Conservation (phyloP, 2,329 filamentous ascomycete species). For the Boeremia exigua region DNA sequence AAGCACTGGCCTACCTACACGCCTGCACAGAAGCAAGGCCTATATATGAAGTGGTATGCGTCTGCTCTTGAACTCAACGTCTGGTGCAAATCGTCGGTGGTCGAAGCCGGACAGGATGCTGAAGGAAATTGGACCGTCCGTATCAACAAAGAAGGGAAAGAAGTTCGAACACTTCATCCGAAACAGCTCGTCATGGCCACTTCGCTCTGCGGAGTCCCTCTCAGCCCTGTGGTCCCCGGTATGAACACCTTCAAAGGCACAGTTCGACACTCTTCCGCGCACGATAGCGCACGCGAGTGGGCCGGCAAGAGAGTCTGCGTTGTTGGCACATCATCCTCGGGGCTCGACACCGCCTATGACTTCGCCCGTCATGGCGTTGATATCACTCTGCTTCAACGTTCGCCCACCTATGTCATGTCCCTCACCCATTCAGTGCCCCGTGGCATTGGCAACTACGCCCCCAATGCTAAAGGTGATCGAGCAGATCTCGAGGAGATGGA, state of each 20-base stretch:
- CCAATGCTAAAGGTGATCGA: conserved; percentile 5
- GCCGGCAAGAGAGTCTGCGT: conserved; percentile 64
- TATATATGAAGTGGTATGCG: conserved; percentile 41
- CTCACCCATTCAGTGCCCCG: conserved; percentile 24
- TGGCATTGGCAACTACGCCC: conserved; percentile 9
- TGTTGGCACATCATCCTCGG: conserved; percentile 71
- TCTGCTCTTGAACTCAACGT: conserved; percentile 19
- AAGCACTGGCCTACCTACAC: conserved; percentile 43
- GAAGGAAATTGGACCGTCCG: conserved; percentile 5
- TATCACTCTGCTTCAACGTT: conserved; percentile 73
- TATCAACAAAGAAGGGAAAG: conserved; percentile 10
- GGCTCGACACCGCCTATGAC: conserved; percentile 71
- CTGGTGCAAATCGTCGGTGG: conserved; percentile 7
- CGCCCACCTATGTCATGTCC: conserved; percentile 66
- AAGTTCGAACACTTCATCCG: conserved; percentile 7
- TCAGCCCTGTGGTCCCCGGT: conserved; percentile 50
- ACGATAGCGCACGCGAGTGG: conserved; percentile 54
- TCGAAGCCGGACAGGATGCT: conserved; percentile 6
- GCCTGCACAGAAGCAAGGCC: conserved; percentile 39
- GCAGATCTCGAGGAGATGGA: conserved; percentile 10
- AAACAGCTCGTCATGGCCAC: conserved; percentile 15
- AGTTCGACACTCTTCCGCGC: conserved; percentile 57
- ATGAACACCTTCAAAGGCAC: conserved; percentile 63
- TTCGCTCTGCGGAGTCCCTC: conserved; percentile 12
- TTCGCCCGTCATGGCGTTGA: conserved; percentile 69